phyloP scores from a whole-genome alignment of 768 basidiomycete genomes.

The Lactarius sp. region DNA sequence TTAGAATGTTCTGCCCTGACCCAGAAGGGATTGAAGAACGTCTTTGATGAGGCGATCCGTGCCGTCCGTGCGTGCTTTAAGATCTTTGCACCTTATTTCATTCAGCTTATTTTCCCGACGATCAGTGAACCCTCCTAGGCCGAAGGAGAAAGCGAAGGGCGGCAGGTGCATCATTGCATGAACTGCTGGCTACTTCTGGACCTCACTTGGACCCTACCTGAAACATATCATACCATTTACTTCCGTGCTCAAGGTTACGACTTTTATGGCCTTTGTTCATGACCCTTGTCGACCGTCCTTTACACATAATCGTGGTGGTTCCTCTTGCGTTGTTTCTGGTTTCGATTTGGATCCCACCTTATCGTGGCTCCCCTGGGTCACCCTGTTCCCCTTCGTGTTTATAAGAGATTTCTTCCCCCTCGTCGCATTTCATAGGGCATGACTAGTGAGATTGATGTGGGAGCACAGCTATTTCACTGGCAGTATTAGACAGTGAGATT shows the following conservation, averaged over 20 bases:
- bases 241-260: conserved; percentile 62
- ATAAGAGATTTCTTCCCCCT: conserved; percentile 18
- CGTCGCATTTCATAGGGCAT: conserved; percentile 8
- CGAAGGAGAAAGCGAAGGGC: conserved; percentile 47
- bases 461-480: conserved; percentile 4
- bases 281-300: conserved; percentile 27
- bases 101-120: conserved; percentile 3
- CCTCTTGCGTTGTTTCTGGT: conserved; percentile 10
- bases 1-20: conserved; percentile 94
- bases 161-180: conserved; percentile 63
- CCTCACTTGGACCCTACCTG: conserved; percentile 30
- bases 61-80: conserved; percentile 72
- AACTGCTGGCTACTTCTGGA: conserved; percentile 19
- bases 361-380: conserved; percentile 6
- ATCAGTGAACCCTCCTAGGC: conserved; percentile 72
- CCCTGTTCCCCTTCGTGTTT: conserved; percentile 19
- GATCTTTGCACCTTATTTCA: conserved; percentile 1
- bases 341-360: conserved; percentile 12
- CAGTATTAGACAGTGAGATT: conserved; percentile 2
- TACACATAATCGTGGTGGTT: conserved; percentile 27
- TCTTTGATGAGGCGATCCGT: conserved; percentile 98
- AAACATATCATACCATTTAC: conserved; percentile 62
- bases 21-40: conserved; percentile 97
- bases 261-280: conserved; percentile 40
- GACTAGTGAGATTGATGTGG: conserved; percentile 8